Base-by-base conservation (phyloP, 805 yeast genomes). In the Lachancea cidri region DNA sequence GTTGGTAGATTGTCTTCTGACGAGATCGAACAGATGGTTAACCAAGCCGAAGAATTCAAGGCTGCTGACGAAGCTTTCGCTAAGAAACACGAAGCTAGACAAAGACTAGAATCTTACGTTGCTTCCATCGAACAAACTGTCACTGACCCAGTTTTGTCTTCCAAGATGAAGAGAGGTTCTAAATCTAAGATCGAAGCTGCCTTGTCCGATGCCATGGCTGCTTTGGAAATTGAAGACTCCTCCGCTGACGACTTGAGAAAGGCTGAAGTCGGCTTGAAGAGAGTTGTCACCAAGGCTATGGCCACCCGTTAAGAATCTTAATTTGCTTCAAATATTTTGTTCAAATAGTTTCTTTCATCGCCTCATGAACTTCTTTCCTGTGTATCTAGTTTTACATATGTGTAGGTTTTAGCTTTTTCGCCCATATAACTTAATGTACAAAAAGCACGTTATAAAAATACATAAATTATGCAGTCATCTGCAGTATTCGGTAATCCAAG, bases 221-320 rank as follows among this genome's bases (percentile, higher is more conserved):
- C 97, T 71, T 84, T 91, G 68, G 96, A 89, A 77, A 76, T 93
- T 55, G 96, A 91, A 78, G 98, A 93, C 60, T 79, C 96, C 49
- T 66, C 94, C 62, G 91, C 96, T 70, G 98, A 93, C 68, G 97
- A 89, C 74, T 81, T 76, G 79, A 86, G 98, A 84, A 93, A 87
- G 84, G 98, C 98, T 67, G 98, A 93, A 81, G 87, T 93, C 71
- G 83, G 88, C 72, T 86, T 93, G 72, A 93, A 93, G 88, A 86
- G 98, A 76, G 96, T 91, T 67, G 97, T 91, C 71, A 91, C 96
- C 80, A 91, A 88, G 81, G 97, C 97, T 72, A 86, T 89, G 88
- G 85, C 96, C 63, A 79, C 96, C 72, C 96, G 96, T 81, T 85
- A 83, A 81, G 73, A 47, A 64, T 31, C 30, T 22, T 35, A 25